Base-by-base conservation (phyloP, 2,329 filamentous ascomycete genomes). In the Colletotrichum liaoningense region DNA sequence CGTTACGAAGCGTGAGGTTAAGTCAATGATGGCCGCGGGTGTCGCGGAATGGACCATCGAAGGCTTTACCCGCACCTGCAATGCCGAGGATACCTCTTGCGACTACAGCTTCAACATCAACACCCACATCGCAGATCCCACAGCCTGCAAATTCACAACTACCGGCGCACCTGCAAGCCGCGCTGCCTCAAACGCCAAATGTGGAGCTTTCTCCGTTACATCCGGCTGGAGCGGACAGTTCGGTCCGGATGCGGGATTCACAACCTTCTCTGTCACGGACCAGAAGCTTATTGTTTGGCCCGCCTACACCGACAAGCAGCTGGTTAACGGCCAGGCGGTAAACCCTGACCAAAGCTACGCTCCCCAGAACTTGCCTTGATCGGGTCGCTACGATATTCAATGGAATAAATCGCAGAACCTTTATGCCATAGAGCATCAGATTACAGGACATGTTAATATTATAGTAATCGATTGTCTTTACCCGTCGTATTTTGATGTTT, bases 201-300 rank as follows among this genome's bases (percentile, higher is more conserved):
- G 87, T 82, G 88, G 88, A 52, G 78, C 77, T 71, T 90, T 84
- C 83, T 87, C 83, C 74, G 77, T 90, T 78, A 87, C 86, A 63
- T 86, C 85, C 2, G 86, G 87, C 81, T 90, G 88, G 88, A 88
- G 85, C 79, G 88, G 84, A 78, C 85, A 89, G 77, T 90, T 90
- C 75, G 89, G 88, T 63, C 70, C 80, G 14, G 85, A 79, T 74
- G 81, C 86, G 30, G 88, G 87, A 75, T 90, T 90, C 83, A 90
- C 88, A 28, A 88, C 86, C 26, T 80, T 90, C 33, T 82, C 86
- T 24, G 85, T 90, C 66, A 83, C 86, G 59, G 81, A 88, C 80
- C 79, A 82, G 76, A 80, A 80, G 60, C 81, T 84, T 74, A 90
- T 90, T 69, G 79, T 84, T 73, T 90, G 82, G 81, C 88, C 88